phyloP scores from a whole-genome alignment of 73 alveolate genomes.

The Paraurostyla sp. region DNA sequence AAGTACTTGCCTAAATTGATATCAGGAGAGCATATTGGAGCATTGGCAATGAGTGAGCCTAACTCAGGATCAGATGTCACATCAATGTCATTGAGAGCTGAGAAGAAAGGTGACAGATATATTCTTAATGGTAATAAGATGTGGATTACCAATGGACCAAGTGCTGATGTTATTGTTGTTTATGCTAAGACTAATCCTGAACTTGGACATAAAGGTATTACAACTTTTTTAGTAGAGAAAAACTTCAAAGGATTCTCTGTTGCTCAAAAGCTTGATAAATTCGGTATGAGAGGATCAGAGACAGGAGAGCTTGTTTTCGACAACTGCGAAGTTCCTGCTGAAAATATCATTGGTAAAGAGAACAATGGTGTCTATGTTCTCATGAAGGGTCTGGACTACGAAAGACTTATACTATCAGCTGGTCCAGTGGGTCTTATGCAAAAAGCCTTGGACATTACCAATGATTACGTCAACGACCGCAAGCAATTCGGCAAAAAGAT shows the following conservation, averaged over 20 bases:
- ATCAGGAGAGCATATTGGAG: constrained; percentile 93
- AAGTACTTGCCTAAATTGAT: constrained; percentile 88
- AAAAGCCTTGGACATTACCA: constrained; percentile 84
- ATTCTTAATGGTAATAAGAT: constrained; percentile 89
- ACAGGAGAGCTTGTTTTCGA: constrained; percentile 93
- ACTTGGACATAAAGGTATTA: constrained; percentile 84
- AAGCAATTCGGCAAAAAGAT: constrained; percentile 87
- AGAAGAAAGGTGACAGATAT: constrained; percentile 84
- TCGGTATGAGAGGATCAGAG: constrained; percentile 96
- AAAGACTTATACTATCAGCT: constrained; percentile 91
- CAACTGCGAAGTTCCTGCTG: constrained; percentile 90
- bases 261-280: constrained; percentile 89
- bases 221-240: constrained; percentile 92
- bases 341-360: constrained; percentile 81
- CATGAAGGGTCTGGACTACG: constrained; percentile 94
- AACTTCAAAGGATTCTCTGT: constrained; percentile 87
- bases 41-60: constrained; percentile 95
- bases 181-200: constrained; percentile 94
- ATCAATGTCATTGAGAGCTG: constrained; percentile 89
- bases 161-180: constrained; percentile 91
- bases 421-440: constrained; percentile 97
- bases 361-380: constrained; percentile 92
- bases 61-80: constrained; percentile 94
- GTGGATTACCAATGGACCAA: constrained; percentile 98
- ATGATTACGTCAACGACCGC: constrained; percentile 81